A percentile compares a stretch with the other conserved stretches of the same genome.
phyloP scores from a whole-genome alignment of 257 asterid species.

The Henckelia pumila region DNA sequence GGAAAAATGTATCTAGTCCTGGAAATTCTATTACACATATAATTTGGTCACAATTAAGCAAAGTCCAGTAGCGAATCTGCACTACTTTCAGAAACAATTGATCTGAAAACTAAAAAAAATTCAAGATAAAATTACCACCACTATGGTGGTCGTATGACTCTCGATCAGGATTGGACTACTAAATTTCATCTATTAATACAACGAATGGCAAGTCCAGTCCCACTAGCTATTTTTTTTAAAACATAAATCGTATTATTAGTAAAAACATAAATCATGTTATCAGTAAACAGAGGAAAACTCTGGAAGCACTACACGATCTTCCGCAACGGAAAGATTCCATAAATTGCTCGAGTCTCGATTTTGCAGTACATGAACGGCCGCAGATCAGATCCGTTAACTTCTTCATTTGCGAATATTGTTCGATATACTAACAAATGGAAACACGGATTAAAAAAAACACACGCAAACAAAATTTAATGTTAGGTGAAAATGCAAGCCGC shows the following conservation, averaged over 20 bases:
- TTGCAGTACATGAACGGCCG: background rate
- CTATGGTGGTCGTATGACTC: background rate
- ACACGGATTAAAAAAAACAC: background rate
- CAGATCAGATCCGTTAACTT: background rate
- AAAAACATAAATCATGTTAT: background rate
- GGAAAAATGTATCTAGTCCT: background rate
- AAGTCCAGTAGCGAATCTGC: slow-evolving; percentile 1
- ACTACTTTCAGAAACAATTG: background rate
- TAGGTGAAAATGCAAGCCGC: background rate
- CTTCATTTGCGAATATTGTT: background rate
- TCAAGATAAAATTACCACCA: background rate
- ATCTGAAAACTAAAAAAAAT: background rate
- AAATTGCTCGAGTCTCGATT: background rate
- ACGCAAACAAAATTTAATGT: background rate
- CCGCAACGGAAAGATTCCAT: background rate
- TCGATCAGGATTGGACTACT: slow-evolving; percentile 14
- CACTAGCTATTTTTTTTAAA: background rate
- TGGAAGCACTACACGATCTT: background rate
- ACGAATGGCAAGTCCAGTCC: background rate
- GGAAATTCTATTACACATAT: background rate
- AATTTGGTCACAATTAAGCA: background rate
- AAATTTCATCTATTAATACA: background rate
- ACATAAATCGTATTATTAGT: background rate
- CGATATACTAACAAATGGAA: background rate
- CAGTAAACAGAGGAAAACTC: background rate